Base-by-base conservation (phyloP, 2,329 filamentous ascomycete genomes). In the Phyllosticta citriasiana region DNA sequence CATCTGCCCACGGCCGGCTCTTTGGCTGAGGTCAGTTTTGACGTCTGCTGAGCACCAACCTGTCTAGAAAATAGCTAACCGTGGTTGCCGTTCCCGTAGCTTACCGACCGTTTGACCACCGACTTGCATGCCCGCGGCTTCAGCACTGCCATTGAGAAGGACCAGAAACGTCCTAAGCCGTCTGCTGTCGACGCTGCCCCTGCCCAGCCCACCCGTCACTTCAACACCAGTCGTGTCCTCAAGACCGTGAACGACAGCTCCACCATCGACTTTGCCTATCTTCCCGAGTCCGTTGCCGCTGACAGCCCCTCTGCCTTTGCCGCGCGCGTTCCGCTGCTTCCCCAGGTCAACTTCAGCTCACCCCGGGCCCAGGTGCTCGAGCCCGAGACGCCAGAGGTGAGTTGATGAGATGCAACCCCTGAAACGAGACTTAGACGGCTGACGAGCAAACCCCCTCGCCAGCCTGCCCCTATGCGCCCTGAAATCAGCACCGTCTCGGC, bases 201-300 rank as follows among this genome's bases (percentile, higher is more conserved):
- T 5, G 67, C 65, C 58, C 69, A 67, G 62, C 65, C 71, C 58
- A 66, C 73, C 72, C 80, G 83, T 61, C 78, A 81, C 68, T 85
- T 87, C 79, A 86, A 86, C 74, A 85, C 83, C 63, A 83, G 79
- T 64, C 81, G 81, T 63, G 72, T 78, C 63, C 73, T 79, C 59
- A 84, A 85, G 70, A 73, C 81, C 27, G 77, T 81, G 64, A 78
- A 80, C 59, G 84, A 86, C 73, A 75, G 72, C 63, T 84, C 82
- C 51, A 84, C 83, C 52, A 82, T 87, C 63, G 84, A 87, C 75
- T 85, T 86, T 68, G 79, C 80, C 66, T 85, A 80, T 74, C 76
- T 86, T 66, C 84, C 84, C 40, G 76, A 77, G 60, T 75, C 79
- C 65, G 30, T 4, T 74, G 83, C 83, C 30, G 76, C 76, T 61